Percentiles rank a stretch among this genome's conserved stretches.
These are phyloP conservation scores for Citrus sp. DNA, from an alignment of 345 rosid genomes.

Conservation along the genomic window DNA sequence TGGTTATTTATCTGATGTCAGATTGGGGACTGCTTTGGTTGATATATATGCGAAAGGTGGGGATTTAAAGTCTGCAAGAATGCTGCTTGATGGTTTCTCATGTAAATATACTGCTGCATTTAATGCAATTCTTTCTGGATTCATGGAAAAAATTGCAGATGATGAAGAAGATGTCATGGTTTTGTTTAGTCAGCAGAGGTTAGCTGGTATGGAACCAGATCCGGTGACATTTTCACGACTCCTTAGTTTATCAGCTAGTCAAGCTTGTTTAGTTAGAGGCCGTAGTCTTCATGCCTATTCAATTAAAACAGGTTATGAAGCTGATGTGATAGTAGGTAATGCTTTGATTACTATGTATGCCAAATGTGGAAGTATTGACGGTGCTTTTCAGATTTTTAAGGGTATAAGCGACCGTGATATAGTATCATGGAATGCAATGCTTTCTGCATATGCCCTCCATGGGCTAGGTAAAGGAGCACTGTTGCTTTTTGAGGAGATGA, in stretches of 20 bases:
- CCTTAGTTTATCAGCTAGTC: conserved; percentile 25
- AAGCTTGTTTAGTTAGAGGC: conserved; percentile 26
- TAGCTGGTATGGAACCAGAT: conserved; percentile 21
- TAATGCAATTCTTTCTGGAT: conserved; percentile 30
- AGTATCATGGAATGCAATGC: conserved; percentile 38
- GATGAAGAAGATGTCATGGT: conserved; percentile 24
- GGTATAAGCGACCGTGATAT: conserved; percentile 13
- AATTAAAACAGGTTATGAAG: conserved; percentile 27
- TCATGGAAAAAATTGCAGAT: conserved; percentile 13
- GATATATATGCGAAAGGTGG: conserved; percentile 53
- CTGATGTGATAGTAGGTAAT: conserved; percentile 18
- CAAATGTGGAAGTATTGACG: conserved; percentile 29
- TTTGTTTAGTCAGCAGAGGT: conserved; percentile 23
- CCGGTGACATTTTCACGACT: conserved; percentile 29
- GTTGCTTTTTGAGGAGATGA: conserved; percentile 26
- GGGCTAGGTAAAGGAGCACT: conserved; percentile 28
- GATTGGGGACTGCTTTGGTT: conserved; percentile 34
- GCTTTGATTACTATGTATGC: conserved; percentile 35
- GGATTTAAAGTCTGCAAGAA: conserved; percentile 21
- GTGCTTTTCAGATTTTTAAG: conserved; percentile 21
- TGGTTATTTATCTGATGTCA: conserved; percentile 4
- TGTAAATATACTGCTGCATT: conserved; percentile 15
- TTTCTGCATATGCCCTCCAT: conserved; percentile 32
- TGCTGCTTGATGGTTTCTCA: conserved; percentile 17
- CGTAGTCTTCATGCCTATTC: conserved; percentile 27